Percentiles rank a stretch among this genome's conserved stretches.
Evolutionary conservation across 306 rosid species (phyloP).

Genomic region (Vachellia pachyceras): DNA sequence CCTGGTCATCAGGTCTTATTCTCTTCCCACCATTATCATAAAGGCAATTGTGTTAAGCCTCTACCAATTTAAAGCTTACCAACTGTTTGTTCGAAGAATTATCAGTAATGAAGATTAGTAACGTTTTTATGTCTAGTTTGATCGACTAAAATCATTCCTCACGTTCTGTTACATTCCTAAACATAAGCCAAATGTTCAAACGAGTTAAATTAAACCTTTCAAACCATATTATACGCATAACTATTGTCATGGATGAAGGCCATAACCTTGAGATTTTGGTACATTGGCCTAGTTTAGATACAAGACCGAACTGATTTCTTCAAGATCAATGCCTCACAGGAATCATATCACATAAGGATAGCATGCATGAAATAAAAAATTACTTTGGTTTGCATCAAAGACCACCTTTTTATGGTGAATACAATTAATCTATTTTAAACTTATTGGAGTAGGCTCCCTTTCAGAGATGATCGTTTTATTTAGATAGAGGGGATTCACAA

Average conservation of each 20-base stretch:
- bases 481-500: background rate
- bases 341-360: background rate
- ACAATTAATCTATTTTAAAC: background rate
- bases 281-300: constrained; percentile 6
- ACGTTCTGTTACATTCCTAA: background rate
- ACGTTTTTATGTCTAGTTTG: background rate
- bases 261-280: background rate
- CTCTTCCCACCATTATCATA: constrained; percentile 15
- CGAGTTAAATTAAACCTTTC: background rate
- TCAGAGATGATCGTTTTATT: background rate
- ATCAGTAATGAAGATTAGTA: background rate
- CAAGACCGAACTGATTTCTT: background rate
- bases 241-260: background rate
- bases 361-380: background rate
- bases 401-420: background rate
- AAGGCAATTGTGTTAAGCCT: background rate
- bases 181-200: background rate
- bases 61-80: background rate
- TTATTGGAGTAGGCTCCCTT: background rate
- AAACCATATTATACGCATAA: background rate
- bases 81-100: background rate
- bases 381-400: background rate
- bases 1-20: constrained; percentile 62
- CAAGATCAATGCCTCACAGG: background rate
- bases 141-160: background rate